Evolutionary conservation across 2,329 filamentous ascomycete species (phyloP).

Genomic region (Fusarium caatingaense): DNA sequence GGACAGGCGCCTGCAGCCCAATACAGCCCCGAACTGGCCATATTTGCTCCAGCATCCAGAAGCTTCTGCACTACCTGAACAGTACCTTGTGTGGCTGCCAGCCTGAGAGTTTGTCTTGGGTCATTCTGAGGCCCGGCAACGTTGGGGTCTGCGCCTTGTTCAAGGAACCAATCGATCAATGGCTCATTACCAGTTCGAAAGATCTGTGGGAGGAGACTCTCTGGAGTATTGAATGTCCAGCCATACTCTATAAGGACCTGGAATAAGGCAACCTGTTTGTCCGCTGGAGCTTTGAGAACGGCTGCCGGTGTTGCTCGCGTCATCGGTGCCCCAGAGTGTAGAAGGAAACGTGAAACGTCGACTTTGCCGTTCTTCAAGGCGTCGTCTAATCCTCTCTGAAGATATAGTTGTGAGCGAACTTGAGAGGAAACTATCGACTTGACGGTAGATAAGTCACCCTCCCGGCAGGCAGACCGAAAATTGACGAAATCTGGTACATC

Average conservation of each 20-base stretch:
- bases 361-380: constrained; percentile 16
- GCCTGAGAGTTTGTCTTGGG: not conserved
- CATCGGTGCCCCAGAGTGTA: constrained; percentile 18
- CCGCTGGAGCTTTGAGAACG: constrained; percentile 6
- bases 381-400: not conserved
- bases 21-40: not conserved
- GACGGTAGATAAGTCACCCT: constrained; percentile 15
- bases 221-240: not conserved
- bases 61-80: not conserved
- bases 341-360: constrained; percentile 16
- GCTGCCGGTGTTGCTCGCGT: constrained; percentile 13
- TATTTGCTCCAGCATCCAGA: not conserved
- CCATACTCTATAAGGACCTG: not conserved
- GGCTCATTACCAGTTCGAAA: not conserved
- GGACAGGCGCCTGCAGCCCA: not conserved
- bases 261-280: not conserved
- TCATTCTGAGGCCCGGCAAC: not conserved
- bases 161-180: not conserved
- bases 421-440: not conserved
- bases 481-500: not conserved
- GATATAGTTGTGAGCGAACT: not conserved
- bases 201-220: not conserved
- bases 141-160: not conserved
- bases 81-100: not conserved
- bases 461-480: constrained; percentile 27